Conservation (phyloP, 176 grass and related monocot species). For the Ensete glaucum region DNA sequence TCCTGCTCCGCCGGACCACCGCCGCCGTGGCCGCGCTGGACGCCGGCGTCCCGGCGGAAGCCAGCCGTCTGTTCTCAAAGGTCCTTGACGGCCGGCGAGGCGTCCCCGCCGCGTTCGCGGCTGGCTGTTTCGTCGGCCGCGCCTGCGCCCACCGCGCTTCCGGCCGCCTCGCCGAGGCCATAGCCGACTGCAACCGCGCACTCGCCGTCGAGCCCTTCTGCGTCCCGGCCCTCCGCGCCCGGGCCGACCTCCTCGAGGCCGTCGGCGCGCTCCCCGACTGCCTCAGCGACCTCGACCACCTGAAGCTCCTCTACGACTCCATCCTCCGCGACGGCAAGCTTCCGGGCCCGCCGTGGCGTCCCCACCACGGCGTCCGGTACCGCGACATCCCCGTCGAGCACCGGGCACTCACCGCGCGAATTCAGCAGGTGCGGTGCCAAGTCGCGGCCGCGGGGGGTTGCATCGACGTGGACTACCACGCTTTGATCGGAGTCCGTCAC, state of each 20-base stretch:
- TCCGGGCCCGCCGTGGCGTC: slow-evolving; percentile 33
- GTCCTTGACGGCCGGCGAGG: slow-evolving; percentile 55
- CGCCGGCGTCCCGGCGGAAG: slow-evolving; percentile 51
- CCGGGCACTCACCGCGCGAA: slow-evolving; percentile 45
- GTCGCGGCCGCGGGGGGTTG: slow-evolving; percentile 41
- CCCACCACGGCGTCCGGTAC: slow-evolving; percentile 55
- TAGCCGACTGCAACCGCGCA: slow-evolving; percentile 75
- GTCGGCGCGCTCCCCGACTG: slow-evolving; percentile 55
- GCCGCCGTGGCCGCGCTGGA: slow-evolving; percentile 78
- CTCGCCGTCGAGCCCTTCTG: slow-evolving; percentile 67
- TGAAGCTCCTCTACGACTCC: slow-evolving; percentile 85
- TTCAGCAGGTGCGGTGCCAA: slow-evolving; percentile 45
- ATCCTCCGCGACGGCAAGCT: slow-evolving; percentile 80
- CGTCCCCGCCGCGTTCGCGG: slow-evolving; percentile 50
- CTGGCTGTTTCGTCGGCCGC: slow-evolving; percentile 63
- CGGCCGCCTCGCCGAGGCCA: slow-evolving; percentile 57
- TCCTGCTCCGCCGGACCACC: slow-evolving; percentile 66
- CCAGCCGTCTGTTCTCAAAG: slow-evolving; percentile 80
- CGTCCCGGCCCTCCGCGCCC: slow-evolving; percentile 71
- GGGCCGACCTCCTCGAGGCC: slow-evolving; percentile 61
- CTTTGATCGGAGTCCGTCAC: slow-evolving; percentile 46
- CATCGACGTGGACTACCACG: slow-evolving; percentile 52
- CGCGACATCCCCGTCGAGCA: slow-evolving; percentile 65
- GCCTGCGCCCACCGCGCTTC: slow-evolving; percentile 45
- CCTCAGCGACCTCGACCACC: slow-evolving; percentile 80